phyloP scores from a whole-genome alignment of 495 filamentous ascomycete genomes.

The Corynascus novoguineensis region DNA sequence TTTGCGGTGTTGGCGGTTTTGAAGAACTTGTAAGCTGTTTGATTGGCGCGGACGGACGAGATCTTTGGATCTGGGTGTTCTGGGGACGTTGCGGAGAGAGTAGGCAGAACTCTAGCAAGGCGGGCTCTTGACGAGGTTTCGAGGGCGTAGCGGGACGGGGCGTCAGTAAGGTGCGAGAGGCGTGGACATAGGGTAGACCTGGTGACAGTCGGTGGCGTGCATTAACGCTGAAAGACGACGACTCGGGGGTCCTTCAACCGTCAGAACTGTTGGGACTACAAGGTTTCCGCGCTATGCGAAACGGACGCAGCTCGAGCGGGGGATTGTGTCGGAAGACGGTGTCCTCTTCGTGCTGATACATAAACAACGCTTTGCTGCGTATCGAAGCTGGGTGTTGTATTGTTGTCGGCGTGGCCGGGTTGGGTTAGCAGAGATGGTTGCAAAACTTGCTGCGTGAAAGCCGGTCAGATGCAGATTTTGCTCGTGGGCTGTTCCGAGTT shows the following conservation, averaged over 20 bases:
- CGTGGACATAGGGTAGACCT: conserved; percentile 48
- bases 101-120: conserved; percentile 22
- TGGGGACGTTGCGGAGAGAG: conserved; percentile 2
- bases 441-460: conserved; percentile 8
- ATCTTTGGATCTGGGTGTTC: conserved; percentile 1
- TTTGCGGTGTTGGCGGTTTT: conserved; percentile 36
- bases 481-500: conserved; percentile 8
- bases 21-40: conserved; percentile 16
- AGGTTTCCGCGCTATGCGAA: conserved; percentile 86
- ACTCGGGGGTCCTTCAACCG: conserved; percentile 58
- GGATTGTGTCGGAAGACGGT: conserved; percentile 65
- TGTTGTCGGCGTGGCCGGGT: conserved; percentile 12
- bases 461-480: conserved; percentile 17
- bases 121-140: conserved; percentile 23
- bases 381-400: conserved; percentile 31
- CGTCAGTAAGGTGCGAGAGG: conserved; percentile 43
- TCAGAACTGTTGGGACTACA: conserved; percentile 78
- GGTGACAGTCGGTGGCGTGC: conserved; percentile 44
- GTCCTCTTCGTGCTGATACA: conserved; percentile 53
- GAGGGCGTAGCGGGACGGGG: conserved; percentile 32
- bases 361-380: conserved; percentile 49
- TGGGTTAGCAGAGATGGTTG: conserved; percentile 3
- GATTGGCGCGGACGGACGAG: background rate
- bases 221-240: conserved; percentile 44
- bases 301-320: conserved; percentile 88